Evolutionary conservation across 306 rosid genomes (phyloP).

Genomic region (Casuarina cunninghamiana): DNA sequence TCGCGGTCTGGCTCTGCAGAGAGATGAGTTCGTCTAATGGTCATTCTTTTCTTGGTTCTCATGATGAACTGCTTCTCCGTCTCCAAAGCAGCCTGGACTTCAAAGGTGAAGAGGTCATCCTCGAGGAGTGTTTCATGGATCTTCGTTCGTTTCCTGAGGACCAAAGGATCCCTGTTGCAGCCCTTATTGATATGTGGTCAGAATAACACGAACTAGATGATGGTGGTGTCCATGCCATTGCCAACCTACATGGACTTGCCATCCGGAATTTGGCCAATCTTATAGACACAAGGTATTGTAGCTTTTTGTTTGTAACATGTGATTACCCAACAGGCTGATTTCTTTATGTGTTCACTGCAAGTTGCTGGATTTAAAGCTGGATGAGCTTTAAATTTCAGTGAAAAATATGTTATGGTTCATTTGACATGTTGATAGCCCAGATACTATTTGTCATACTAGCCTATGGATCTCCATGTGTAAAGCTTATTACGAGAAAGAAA

Average conservation of each 20-base stretch:
- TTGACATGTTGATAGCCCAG: background rate
- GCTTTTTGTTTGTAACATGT: background rate
- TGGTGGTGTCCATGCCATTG: constrained; percentile 12
- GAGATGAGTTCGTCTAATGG: constrained; percentile 19
- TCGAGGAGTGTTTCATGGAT: constrained; percentile 42
- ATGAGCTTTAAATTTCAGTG: background rate
- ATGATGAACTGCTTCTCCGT: constrained; percentile 13
- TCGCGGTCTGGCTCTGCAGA: constrained; percentile 20
- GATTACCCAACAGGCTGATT: background rate
- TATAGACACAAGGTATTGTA: constrained; percentile 34
- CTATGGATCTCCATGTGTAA: too few relatives aligned
- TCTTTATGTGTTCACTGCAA: background rate
- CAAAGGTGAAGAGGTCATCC: too few relatives aligned
- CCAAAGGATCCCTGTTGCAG: constrained; percentile 53
- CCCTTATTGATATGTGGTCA: constrained; percentile 34
- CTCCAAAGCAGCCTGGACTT: constrained; percentile 33
- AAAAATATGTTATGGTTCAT: background rate
- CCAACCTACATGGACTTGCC: background rate
- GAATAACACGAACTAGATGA: constrained; percentile 27
- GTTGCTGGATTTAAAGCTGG: background rate
- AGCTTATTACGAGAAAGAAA: too few relatives aligned
- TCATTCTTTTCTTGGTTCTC: constrained; percentile 19
- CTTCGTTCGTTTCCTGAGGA: constrained; percentile 66
- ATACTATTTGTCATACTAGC: background rate
- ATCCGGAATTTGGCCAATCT: constrained; percentile 7